Evolutionary conservation across 2,329 filamentous ascomycete genomes (phyloP), one percentile per base, ranked within the genome.

Genomic region (Emericellopsis cladophorae): DNA sequence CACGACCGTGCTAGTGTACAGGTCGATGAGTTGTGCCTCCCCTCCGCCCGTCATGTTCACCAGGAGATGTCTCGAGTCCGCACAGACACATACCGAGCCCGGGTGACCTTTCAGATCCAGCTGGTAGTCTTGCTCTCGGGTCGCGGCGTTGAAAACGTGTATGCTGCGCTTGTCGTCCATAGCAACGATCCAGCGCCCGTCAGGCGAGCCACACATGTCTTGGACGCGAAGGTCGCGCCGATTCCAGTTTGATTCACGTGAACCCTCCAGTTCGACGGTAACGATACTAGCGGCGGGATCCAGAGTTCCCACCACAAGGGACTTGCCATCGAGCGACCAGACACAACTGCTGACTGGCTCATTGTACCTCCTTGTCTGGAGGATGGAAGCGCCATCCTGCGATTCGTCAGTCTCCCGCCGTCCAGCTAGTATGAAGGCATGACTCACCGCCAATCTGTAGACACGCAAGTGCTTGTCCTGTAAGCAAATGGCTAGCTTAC

Each of bases 261-360:
- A 9, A 29, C 26, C 26, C 8, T 29, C 26, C 5, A 82, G 59
- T 48, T 76, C 76, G 76, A 84, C 92, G 40, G 84, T 77, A 40
- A 78, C 79, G 14, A 95, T 62, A 33, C 83, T 75, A 21, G 70
- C 68, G 9, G 66, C 66, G 42, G 72, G 74, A 49, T 89, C 83
- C 26, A 93, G 73, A 8, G 83, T 81, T 4, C 84, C 86, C 2
- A 89, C 80, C 34, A 95, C 74, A 50, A 96, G 89, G 0, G 76
- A 79, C 46, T 77, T 66, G 34, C 82, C 81, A 53, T 94, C 83
- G 1, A 79, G 74, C 6, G 84, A 74, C 90, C 92, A 98, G n/a
- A 85, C 83, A 44, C 88, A 93, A 42, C 84, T 81, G 36, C 85
- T 94, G 31, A 94, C 85, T 0, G 88, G 84, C 51, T 95, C 82